Percentiles rank a stretch among this genome's conserved stretches.
These are phyloP conservation scores for Seminavis robusta DNA, from an alignment of 108 stramenopile genomes.

Conservation along the genomic window DNA sequence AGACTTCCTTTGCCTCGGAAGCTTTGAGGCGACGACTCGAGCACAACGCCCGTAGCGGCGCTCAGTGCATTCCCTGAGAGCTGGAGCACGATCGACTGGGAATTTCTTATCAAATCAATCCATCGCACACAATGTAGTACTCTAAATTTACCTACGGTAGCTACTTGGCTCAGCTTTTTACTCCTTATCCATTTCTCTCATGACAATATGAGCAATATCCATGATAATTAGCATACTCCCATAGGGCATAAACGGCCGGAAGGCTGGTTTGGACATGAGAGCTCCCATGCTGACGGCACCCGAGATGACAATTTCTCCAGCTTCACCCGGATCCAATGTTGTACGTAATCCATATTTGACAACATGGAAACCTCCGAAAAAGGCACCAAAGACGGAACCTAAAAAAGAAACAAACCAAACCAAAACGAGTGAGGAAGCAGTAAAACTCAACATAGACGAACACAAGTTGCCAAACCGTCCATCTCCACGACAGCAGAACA, in stretches of 20 bases:
- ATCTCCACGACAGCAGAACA: too few relatives aligned
- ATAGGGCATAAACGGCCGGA: conserved; percentile 76
- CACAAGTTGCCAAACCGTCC: conserved; percentile 40
- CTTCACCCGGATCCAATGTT: conserved; percentile 66
- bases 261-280: conserved; percentile 50
- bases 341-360: conserved; percentile 64
- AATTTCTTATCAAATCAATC: too few relatives aligned
- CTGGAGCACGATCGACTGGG: too few relatives aligned
- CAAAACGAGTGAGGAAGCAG: conserved; percentile 26
- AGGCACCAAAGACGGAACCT: conserved; percentile 61
- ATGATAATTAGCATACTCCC: conserved; percentile 78
- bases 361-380: conserved; percentile 68
- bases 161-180: neutral
- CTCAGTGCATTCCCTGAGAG: too few relatives aligned
- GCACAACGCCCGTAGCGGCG: too few relatives aligned
- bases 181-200: conserved; percentile 41
- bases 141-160: too few relatives aligned
- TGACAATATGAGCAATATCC: conserved; percentile 68
- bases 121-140: too few relatives aligned
- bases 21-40: too few relatives aligned
- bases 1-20: too few relatives aligned
- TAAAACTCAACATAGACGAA: neutral
- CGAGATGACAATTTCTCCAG: conserved; percentile 55
- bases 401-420: conserved; percentile 67
- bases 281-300: conserved; percentile 54